phyloP scores from a whole-genome alignment of 176 grass and related monocot species.

The Zoysia pacifica region DNA sequence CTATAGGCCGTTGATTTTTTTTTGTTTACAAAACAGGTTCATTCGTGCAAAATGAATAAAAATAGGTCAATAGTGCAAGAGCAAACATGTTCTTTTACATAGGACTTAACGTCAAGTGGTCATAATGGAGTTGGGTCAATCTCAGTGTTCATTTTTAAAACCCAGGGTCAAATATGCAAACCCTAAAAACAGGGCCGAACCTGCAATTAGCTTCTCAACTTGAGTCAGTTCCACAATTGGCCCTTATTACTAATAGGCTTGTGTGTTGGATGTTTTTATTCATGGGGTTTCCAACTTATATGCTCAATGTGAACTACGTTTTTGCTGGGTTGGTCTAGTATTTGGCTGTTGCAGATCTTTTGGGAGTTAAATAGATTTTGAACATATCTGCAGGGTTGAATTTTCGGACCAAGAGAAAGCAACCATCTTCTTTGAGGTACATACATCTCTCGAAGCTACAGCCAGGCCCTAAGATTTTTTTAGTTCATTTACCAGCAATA shows the following conservation, averaged over 20 bases:
- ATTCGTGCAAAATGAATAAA: no score
- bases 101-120: no score
- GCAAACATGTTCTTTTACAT: no score
- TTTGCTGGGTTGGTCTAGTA: not conserved
- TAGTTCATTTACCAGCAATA: conserved; percentile 8
- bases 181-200: no score
- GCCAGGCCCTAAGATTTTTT: conserved; percentile 11
- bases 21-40: no score
- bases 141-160: no score
- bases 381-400: conserved; percentile 73
- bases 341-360: conserved; percentile 27
- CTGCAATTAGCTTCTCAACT: no score
- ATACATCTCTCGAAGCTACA: conserved; percentile 20
- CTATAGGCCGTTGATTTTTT: no score
- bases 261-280: conserved; percentile 14
- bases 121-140: no score
- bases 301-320: not conserved
- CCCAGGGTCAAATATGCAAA: no score
- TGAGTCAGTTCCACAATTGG: no score
- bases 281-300: conserved; percentile 8
- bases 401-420: conserved; percentile 79
- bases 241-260: not conserved
- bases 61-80: no score
- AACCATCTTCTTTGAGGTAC: conserved; percentile 86
- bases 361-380: conserved; percentile 19